Evolutionary conservation across 768 basidiomycete species (phyloP).

Genomic region (Clitopilus hobsonii): DNA sequence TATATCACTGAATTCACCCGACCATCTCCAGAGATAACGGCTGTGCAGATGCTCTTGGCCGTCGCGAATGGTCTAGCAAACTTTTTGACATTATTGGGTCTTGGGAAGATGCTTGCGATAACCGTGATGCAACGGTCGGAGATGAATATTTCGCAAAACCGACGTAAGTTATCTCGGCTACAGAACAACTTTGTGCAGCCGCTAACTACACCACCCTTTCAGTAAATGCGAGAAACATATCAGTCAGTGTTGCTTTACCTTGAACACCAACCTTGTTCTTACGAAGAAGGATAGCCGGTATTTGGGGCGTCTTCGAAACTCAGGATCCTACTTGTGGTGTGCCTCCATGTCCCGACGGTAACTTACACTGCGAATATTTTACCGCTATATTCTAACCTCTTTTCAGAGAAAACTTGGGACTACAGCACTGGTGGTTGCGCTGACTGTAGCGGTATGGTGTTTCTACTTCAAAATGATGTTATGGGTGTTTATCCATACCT

Average conservation of each 20-base stretch:
- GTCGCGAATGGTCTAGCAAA: constrained; percentile 2
- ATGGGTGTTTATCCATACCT: not conserved
- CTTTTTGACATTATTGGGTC: constrained; percentile 2
- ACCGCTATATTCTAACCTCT: not conserved
- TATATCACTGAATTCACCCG: not conserved
- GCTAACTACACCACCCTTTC: not conserved
- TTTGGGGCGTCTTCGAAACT: constrained; percentile 3
- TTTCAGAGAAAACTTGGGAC: not conserved
- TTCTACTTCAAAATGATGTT: not conserved
- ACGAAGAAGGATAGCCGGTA: not conserved
- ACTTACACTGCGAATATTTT: not conserved
- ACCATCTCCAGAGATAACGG: not conserved
- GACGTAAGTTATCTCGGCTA: constrained; percentile 1
- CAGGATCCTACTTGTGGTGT: constrained; percentile 7
- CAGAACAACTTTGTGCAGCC: not conserved
- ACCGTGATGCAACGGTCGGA: constrained; percentile 4
- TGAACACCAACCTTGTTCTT: not conserved
- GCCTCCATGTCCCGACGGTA: constrained; percentile 5
- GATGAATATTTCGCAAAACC: constrained; percentile 10
- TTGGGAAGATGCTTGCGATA: constrained; percentile 4
- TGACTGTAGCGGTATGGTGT: not conserved
- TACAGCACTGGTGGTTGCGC: not conserved
- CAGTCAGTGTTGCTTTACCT: not conserved
- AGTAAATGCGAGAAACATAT: not conserved
- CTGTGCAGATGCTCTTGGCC: not conserved